phyloP scores from a whole-genome alignment of 208 protist genomes.

The Trichomonas tenax region DNA sequence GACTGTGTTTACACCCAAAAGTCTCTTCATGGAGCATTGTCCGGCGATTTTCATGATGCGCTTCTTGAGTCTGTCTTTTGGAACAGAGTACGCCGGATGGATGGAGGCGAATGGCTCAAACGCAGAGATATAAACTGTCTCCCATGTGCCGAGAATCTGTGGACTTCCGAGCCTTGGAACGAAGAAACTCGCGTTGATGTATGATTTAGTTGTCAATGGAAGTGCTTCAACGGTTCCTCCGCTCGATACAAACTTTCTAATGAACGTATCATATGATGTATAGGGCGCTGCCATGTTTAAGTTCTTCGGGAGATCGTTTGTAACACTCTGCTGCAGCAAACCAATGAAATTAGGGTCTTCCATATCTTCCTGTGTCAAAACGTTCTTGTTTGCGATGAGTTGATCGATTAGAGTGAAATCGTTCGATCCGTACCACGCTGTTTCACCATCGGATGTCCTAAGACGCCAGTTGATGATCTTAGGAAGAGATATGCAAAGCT shows the following conservation, averaged over 20 bases:
- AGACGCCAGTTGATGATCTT: not conserved
- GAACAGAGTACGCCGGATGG: not conserved
- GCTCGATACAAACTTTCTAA: not conserved
- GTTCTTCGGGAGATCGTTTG: not conserved
- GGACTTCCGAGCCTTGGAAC: not conserved
- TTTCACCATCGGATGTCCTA: not conserved
- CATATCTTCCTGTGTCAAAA: not conserved
- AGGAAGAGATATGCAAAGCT: not conserved
- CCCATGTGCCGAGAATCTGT: not conserved
- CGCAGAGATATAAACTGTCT: not conserved
- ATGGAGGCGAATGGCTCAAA: not conserved
- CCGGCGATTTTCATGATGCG: not conserved
- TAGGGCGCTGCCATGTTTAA: not conserved
- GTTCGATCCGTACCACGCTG: not conserved
- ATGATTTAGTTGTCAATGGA: not conserved
- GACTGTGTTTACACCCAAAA: not conserved
- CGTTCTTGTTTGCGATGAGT: not conserved
- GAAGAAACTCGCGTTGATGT: not conserved
- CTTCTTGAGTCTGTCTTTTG: not conserved
- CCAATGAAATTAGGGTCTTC: not conserved
- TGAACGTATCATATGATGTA: not conserved
- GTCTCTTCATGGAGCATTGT: not conserved
- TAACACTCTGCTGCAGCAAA: not conserved
- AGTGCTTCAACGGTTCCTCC: not conserved
- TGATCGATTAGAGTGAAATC: not conserved